Conservation (phyloP, 192 early-diverging fungal genomes). For the Umbelopsis isabellina region DNA sequence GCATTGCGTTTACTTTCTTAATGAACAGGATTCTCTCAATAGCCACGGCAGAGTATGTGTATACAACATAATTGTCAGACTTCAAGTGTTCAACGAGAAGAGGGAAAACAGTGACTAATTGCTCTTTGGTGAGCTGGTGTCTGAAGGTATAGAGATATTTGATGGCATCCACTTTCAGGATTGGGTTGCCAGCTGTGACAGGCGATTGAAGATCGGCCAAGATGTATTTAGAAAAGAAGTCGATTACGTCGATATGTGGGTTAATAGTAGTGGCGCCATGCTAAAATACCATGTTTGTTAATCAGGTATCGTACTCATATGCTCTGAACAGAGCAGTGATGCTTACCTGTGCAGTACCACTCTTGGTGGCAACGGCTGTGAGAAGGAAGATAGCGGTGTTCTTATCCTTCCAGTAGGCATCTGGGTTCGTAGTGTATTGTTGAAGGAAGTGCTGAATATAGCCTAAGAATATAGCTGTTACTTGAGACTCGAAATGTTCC, state of each 20-base stretch:
- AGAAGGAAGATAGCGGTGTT: slow-evolving; percentile 94
- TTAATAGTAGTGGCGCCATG: slow-evolving; percentile 88
- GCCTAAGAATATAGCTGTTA: slow-evolving; percentile 79
- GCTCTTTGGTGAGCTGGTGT: slow-evolving; percentile 86
- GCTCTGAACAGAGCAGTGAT: neutral
- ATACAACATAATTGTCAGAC: slow-evolving; percentile 82
- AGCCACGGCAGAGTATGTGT: slow-evolving; percentile 90
- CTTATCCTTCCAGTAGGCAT: slow-evolving; percentile 88
- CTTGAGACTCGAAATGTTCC: slow-evolving; percentile 83
- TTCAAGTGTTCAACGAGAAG: slow-evolving; percentile 78
- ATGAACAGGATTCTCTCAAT: slow-evolving; percentile 91
- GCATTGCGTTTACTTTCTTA: slow-evolving; percentile 49
- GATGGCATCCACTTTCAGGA: slow-evolving; percentile 94
- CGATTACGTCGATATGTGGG: slow-evolving; percentile 77
- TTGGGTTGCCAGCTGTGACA: slow-evolving; percentile 68
- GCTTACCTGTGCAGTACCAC: slow-evolving; percentile 68
- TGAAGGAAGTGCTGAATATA: slow-evolving; percentile 75
- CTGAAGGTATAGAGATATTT: slow-evolving; percentile 95
- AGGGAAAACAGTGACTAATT: slow-evolving; percentile 77
- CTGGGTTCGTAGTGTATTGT: slow-evolving; percentile 73
- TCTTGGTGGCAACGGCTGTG: slow-evolving; percentile 84
- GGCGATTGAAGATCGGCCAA: slow-evolving; percentile 80
- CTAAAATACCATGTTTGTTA: slow-evolving; percentile 34
- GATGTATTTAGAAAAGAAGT: slow-evolving; percentile 84
- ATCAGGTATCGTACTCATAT: slow-evolving; percentile 2